Percentiles rank a stretch among this genome's conserved stretches.
Conservation (phyloP, 352 stramenopile genomes). For the Phytophthora capsici region DNA sequence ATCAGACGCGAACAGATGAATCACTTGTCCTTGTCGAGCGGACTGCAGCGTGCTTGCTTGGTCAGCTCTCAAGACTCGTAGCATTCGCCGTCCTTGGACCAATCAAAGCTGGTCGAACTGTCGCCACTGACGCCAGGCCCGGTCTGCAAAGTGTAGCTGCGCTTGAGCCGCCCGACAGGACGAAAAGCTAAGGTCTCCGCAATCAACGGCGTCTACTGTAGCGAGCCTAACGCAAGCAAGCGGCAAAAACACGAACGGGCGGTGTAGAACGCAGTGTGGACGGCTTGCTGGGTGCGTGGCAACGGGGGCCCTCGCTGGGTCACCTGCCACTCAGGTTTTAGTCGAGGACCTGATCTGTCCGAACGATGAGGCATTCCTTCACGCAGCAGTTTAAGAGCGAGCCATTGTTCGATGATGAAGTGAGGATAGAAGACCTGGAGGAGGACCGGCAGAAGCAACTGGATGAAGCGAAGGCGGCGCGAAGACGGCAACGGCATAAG, state of each 20-base stretch:
- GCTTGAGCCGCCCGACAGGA: conserved; percentile 20
- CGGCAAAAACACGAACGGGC: conserved; percentile 31
- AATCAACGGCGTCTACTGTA: conserved; percentile 16
- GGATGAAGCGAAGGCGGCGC: conserved; percentile 33
- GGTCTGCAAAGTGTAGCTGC: conserved; percentile 21
- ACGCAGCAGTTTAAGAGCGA: conserved; percentile 25
- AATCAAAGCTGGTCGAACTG: conserved; percentile 33
- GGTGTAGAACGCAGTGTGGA: conserved; percentile 14
- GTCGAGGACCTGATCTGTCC: conserved; percentile 24
- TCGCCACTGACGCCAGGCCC: conserved; percentile 30
- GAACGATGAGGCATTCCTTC: neutral
- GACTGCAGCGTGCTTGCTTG: neutral
- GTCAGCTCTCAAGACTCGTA: conserved; percentile 5
- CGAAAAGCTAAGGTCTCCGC: conserved; percentile 29
- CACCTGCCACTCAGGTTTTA: conserved; percentile 31
- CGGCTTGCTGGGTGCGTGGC: conserved; percentile 15
- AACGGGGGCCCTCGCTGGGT: neutral
- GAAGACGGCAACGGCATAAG: conserved; percentile 38
- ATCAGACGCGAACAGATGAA: conserved; percentile 26
- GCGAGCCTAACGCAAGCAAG: conserved; percentile 28
- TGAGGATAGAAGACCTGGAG: conserved; percentile 28
- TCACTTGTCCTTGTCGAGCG: conserved; percentile 9
- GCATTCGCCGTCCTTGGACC: conserved; percentile 6
- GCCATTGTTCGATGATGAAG: conserved; percentile 32
- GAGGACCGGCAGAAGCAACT: conserved; percentile 25